These are phyloP conservation scores for Schizophyllum commune DNA, from an alignment of 1,284 basidiomycete species.

Conservation along the genomic window DNA sequence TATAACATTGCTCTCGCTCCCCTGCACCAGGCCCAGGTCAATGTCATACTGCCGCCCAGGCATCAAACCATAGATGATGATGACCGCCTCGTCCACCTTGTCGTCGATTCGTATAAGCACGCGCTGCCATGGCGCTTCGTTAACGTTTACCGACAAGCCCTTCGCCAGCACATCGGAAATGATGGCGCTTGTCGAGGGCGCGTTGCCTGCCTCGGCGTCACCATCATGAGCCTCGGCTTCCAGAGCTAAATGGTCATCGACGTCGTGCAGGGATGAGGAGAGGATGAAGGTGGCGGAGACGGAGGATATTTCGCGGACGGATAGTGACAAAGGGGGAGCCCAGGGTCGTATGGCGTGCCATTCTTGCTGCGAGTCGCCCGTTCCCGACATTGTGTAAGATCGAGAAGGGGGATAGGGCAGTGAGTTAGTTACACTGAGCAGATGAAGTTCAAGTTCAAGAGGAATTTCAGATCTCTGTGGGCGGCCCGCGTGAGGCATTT, in stretches of 20 bases:
- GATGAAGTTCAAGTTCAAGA: too few species aligned
- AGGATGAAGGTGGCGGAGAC: slow-evolving; percentile 75
- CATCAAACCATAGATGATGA: slow-evolving; percentile 74
- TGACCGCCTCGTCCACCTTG: slow-evolving; percentile 67
- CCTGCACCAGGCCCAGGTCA: slow-evolving; percentile 63
- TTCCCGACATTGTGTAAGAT: background rate
- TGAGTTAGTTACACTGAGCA: too few species aligned
- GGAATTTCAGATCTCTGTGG: too few species aligned
- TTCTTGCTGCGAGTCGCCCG: slow-evolving; percentile 12
- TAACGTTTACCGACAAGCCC: slow-evolving; percentile 64
- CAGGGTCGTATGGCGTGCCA: slow-evolving; percentile 75
- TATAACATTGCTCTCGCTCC: slow-evolving; percentile 40
- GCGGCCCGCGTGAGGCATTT: too few species aligned
- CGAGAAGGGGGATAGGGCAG: too few species aligned
- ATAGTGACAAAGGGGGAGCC: slow-evolving; percentile 57
- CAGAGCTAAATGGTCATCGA: slow-evolving; percentile 32
- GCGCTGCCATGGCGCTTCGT: slow-evolving; percentile 64
- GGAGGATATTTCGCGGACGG: slow-evolving; percentile 71
- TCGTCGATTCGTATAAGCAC: slow-evolving; percentile 73
- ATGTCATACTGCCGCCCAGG: slow-evolving; percentile 77
- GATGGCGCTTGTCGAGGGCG: slow-evolving; percentile 29
- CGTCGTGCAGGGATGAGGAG: slow-evolving; percentile 40
- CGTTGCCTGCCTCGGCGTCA: slow-evolving; percentile 27
- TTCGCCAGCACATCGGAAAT: slow-evolving; percentile 63
- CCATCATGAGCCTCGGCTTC: slow-evolving; percentile 33